These are phyloP conservation scores for Chaetomiaceae sp. DNA, from an alignment of 2,329 filamentous ascomycete species.

Conservation along the genomic window DNA sequence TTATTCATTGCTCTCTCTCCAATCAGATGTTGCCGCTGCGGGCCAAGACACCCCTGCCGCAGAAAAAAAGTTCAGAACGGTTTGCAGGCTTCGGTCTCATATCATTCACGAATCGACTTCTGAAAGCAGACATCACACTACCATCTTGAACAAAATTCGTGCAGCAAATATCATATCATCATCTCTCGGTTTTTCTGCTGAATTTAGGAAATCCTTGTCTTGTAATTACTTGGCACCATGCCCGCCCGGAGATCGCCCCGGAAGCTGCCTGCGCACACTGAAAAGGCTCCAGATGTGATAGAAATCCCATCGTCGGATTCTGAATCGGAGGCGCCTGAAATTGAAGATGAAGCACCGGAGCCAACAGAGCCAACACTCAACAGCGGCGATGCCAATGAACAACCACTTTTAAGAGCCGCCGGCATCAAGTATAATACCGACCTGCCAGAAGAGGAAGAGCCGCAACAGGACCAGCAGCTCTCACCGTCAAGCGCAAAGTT, in stretches of 20 bases:
- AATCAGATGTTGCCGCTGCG: no score
- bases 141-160: neutral
- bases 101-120: no score
- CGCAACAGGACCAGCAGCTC: neutral
- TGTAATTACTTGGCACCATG: constrained; percentile 8
- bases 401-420: constrained; percentile 19
- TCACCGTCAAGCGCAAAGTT: constrained; percentile 19
- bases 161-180: no score
- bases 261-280: constrained; percentile 3
- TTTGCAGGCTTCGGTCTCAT: no score
- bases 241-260: constrained; percentile 8
- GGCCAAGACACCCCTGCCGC: no score
- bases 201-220: no score
- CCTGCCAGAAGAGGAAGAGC: constrained; percentile 3
- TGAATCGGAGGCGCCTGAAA: constrained; percentile 14
- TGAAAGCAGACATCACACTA: no score
- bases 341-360: constrained; percentile 6
- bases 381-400: constrained; percentile 6
- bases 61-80: no score
- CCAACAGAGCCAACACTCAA: neutral
- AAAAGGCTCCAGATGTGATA: constrained; percentile 19
- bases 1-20: no score
- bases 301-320: constrained; percentile 25
- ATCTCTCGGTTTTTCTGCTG: no score
- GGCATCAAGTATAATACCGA: constrained; percentile 18